phyloP scores from a whole-genome alignment of 1,139 yeast species.

The Pichia inconspicua region DNA sequence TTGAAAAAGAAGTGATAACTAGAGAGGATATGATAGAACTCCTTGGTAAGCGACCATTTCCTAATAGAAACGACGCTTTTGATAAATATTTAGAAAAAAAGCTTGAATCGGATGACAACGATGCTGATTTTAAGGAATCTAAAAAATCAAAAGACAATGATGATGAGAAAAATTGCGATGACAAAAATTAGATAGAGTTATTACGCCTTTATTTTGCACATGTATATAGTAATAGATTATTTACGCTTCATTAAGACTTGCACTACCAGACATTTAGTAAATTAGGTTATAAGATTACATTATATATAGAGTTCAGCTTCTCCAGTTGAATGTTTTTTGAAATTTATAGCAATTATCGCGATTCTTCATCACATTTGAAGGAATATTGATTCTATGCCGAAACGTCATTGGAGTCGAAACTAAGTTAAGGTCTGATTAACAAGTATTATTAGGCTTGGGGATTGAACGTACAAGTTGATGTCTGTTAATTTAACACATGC shows the following conservation, averaged over 20 bases:
- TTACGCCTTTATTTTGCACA: background rate
- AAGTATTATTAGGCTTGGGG: background rate
- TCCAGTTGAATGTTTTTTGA: too few species aligned
- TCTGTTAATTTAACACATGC: background rate
- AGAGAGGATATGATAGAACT: constrained; percentile 74
- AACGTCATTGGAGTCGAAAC: too few species aligned
- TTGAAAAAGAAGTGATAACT: constrained; percentile 65
- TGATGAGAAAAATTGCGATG: background rate
- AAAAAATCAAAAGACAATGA: background rate
- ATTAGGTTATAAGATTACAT: too few species aligned
- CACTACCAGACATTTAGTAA: too few species aligned
- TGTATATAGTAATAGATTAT: background rate
- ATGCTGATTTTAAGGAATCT: background rate
- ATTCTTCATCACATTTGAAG: too few species aligned
- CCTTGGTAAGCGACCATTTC: constrained; percentile 70
- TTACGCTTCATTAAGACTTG: background rate
- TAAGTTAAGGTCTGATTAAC: too few species aligned
- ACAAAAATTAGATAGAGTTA: too few species aligned
- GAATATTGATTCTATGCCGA: background rate
- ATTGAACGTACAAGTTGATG: background rate
- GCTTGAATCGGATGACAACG: constrained; percentile 4
- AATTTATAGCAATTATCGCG: too few species aligned
- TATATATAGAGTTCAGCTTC: too few species aligned
- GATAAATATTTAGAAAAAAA: constrained; percentile 54
- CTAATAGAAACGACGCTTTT: constrained; percentile 82